phyloP scores from a whole-genome alignment of 2,329 filamentous ascomycete genomes.

The Nannizziopsis arthrosporioides region DNA sequence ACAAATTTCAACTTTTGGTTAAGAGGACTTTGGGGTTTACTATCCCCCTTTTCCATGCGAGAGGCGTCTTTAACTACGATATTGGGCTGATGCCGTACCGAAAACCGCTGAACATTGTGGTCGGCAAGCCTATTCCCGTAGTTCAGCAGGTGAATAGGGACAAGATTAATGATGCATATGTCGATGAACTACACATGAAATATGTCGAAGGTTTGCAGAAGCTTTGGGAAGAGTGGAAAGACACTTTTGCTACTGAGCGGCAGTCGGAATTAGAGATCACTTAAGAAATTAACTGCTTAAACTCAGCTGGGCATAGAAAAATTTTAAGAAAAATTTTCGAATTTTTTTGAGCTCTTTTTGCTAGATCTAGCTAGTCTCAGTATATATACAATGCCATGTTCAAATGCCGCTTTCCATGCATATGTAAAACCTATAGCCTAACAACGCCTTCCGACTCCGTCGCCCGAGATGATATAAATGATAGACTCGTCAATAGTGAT shows the following conservation, averaged over 20 bases:
- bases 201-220: constrained; percentile 55
- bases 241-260: constrained; percentile 35
- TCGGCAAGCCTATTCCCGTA: constrained; percentile 69
- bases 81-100: constrained; percentile 93
- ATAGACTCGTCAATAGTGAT: too few species aligned
- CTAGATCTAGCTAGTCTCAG: too few species aligned
- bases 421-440: too few species aligned
- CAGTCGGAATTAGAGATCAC: constrained; percentile 36
- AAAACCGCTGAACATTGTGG: constrained; percentile 74
- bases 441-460: too few species aligned
- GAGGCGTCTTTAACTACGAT: constrained; percentile 95
- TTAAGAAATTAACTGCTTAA: constrained; percentile 14
- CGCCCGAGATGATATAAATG: too few species aligned
- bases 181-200: constrained; percentile 65
- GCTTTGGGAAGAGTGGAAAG: constrained; percentile 38
- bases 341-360: too few species aligned
- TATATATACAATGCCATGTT: too few species aligned
- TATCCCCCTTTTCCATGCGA: constrained; percentile 75
- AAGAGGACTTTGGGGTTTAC: constrained; percentile 88
- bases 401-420: too few species aligned
- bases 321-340: too few species aligned
- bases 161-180: constrained; percentile 59
- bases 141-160: constrained; percentile 43
- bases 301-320: too few species aligned
- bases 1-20: constrained; percentile 68